Evolutionary conservation across 1,284 basidiomycete species (phyloP), one percentile per base, ranked within the genome.

Genomic region (Prillingera fragicola): DNA sequence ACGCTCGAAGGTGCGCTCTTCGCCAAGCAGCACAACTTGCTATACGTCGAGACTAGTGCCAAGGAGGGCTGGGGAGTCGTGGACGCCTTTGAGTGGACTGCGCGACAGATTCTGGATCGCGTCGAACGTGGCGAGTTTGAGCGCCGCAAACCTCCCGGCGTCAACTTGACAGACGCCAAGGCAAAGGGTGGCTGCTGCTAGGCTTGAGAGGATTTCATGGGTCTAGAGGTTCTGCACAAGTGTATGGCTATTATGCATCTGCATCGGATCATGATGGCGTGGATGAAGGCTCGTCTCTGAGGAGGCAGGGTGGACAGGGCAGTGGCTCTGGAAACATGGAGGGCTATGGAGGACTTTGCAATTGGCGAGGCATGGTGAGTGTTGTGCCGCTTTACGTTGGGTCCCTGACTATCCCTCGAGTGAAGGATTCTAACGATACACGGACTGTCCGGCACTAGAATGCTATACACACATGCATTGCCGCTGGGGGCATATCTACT

Each of bases 61-160:
- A 69, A 69, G 45, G 63, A 67, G 41, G 67, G 67, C 2, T 66
- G 65, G 67, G 58, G 58, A 15, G 67, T 69, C 8, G 61, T 58
- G 4, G 60, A 65, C 22, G 67, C 67, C 8, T 69, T 69, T 29
- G 65, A 66, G 49, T 54, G 60, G 55, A 67, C 65, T 5, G 67
- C 67, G n/a, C 55, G 59, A 38, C 62, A 67, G 50, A 61, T 63
- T 5, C 47, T 69, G 40, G 52, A 51, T 17, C 54, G 59, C n/a
- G 55, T 63, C 10, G 42, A 48, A 38, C 53, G 52, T 15, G 59
- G 51, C 18, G 56, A 62, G 31, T 35, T 62, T 42, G 58, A 62
- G 31, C 41, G 57, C 32, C 38, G 53, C 17, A 47, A 44, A 43
- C 41, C 49, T 5, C 18, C n/a, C 5, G 45, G 45, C 13, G 45